Base-by-base conservation (phyloP, 192 early-diverging fungal species). In the Podila verticillata region DNA sequence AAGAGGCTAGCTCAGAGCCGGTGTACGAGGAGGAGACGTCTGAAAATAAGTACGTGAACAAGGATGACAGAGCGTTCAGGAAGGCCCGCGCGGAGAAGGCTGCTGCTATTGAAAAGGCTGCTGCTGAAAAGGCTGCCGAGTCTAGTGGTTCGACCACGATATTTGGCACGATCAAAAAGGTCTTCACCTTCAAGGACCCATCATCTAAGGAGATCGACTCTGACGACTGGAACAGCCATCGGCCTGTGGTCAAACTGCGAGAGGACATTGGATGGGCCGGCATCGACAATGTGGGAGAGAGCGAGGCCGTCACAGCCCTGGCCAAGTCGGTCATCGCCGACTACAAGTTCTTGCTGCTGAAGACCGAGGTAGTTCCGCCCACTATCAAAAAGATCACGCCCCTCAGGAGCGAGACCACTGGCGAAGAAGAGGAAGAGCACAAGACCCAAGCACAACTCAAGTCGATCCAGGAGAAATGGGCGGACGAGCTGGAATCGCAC, bases 251-350 rank as follows among this genome's bases (percentile, higher is more conserved):
- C 19, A 19, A 36, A 28, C 6, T 72, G 56, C 65, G 77, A 68
- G 65, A 72, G 3, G 54, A 67, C 39, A 68, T 80, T 32, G 69
- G 77, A 2, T 80, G 77, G 77, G 48, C n/a, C 12, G 77, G 77
- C 2, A 66, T 80, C 7, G 70, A 80, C 47, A 31, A 22, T 10
- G 77, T 80, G 5, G 77, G 77, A 0, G 70, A 68, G 30, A 47
- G 68, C 22, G 29, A 28, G 10, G 26, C 70, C 0, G 72, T 80
- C 59, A 28, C n/a, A 20, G 9, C 22, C 1, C 32, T 80, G 60
- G 70, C 77, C 10, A 54, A 32, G 13, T 72, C 70, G n/a, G 70
- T 72, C 15, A 19, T 80, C 7, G 17, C 30, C 0, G 70, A 80
- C 48, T 80, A 80, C 66, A 64, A 56, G 36, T 80, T 80, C 29